Evolutionary conservation across 768 basidiomycete genomes (phyloP).

Genomic region (Coprinopsis strossmayeri): DNA sequence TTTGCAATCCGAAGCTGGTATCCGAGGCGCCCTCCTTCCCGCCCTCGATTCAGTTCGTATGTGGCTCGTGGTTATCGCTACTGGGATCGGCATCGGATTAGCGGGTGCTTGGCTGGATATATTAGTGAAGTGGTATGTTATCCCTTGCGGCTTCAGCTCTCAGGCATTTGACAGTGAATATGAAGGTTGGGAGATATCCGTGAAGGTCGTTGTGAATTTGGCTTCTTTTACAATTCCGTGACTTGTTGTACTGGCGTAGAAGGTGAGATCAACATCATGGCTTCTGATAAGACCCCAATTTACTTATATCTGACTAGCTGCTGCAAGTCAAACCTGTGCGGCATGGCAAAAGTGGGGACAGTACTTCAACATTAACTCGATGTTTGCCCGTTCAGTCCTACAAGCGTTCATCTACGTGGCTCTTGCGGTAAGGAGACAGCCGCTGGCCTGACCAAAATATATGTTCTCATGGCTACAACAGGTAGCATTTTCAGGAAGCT

Average conservation of each 20-base stretch:
- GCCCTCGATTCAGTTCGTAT: conserved; percentile 50
- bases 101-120: conserved; percentile 71
- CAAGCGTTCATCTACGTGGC: conserved; percentile 61
- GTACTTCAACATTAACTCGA: conserved; percentile 43
- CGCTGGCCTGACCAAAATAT: background rate
- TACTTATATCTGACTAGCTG: background rate
- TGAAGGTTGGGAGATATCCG: conserved; percentile 62
- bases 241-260: conserved; percentile 66
- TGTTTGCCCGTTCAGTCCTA: conserved; percentile 55
- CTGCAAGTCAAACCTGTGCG: conserved; percentile 61
- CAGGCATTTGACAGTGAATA: conserved; percentile 1
- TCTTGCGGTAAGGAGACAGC: conserved; percentile 44
- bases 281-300: no score
- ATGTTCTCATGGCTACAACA: conserved; percentile 18
- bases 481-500: conserved; percentile 57
- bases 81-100: conserved; percentile 61
- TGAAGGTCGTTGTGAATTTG: conserved; percentile 61
- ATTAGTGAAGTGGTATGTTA: conserved; percentile 60
- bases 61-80: conserved; percentile 64
- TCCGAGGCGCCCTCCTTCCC: conserved; percentile 49
- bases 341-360: conserved; percentile 70
- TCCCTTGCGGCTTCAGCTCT: background rate
- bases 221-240: conserved; percentile 67
- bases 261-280: no score
- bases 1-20: conserved; percentile 44